A percentile compares a stretch with the other conserved stretches of the same genome.
These are phyloP conservation scores for Hygrophoropsis aurantiaca DNA, from an alignment of 768 basidiomycete genomes.

Conservation along the genomic window DNA sequence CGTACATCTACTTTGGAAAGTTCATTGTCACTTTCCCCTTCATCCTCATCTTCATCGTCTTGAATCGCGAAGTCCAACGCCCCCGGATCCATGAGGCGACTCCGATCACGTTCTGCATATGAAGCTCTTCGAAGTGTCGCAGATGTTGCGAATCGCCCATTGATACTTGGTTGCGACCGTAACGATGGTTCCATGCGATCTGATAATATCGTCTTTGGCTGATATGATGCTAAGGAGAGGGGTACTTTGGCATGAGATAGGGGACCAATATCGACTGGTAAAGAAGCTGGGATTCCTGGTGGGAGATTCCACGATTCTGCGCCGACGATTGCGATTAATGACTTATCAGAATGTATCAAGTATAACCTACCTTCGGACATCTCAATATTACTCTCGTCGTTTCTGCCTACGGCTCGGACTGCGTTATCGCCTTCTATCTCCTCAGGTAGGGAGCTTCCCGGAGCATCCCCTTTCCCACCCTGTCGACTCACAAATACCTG, in stretches of 20 bases:
- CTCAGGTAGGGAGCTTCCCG: conserved; percentile 34
- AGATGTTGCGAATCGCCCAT: conserved; percentile 34
- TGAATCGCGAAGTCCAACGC: conserved; percentile 58
- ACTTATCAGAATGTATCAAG: background rate
- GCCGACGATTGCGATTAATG: conserved; percentile 11
- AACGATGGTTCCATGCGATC: conserved; percentile 35
- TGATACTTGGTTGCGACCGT: conserved; percentile 19
- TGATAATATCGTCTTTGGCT: conserved; percentile 46
- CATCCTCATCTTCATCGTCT: conserved; percentile 50
- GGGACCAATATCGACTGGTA: conserved; percentile 61
- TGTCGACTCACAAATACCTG: conserved; percentile 49
- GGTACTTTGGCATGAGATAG: conserved; percentile 33
- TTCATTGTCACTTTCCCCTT: conserved; percentile 29
- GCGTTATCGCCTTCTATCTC: conserved; percentile 32
- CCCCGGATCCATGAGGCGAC: conserved; percentile 67
- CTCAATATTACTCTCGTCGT: conserved; percentile 25
- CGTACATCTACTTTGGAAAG: conserved; percentile 14
- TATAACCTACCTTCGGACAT: conserved; percentile 22
- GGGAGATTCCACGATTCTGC: conserved; percentile 28
- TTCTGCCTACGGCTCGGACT: conserved; percentile 2
- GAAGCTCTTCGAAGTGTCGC: conserved; percentile 55
- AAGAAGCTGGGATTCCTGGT: conserved; percentile 48
- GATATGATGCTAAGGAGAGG: conserved; percentile 58
- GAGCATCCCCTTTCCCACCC: conserved; percentile 20
- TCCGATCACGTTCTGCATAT: conserved; percentile 69